Evolutionary conservation across 2,329 filamentous ascomycete species (phyloP), one percentile per base, ranked within the genome.

Genomic region (Penicillium palitans): DNA sequence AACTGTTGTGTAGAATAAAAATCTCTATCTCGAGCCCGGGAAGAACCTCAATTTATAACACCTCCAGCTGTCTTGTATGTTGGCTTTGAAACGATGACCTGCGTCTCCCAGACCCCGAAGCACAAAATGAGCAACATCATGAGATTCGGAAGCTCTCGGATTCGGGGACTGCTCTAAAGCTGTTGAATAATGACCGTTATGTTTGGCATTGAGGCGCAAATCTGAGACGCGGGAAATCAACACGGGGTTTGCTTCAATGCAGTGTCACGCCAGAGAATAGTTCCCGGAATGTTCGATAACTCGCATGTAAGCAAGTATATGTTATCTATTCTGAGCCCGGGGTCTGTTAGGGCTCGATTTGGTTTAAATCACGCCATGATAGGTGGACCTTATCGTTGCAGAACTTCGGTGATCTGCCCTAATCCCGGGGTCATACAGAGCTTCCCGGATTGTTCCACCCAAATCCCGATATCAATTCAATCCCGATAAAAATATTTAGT

Each of bases 381-480:
- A 27, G n/a, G 25, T 9, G 6, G 9, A 6, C 25, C 27, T 40
- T 15, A 2, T 15, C 10, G 6, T 9, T 54, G 21, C 12, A 47
- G 44, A 42, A 12, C 24, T 12, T 33, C 37, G 31, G 24, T 51
- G 27, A 21, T 33, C 39, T 12, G 33, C 48, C 9, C n/a, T 31
- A 52, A 57, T 57, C 55, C 55, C 55, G 55, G 37, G 25, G 27
- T 35, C 6, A 33, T 49, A 42, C 19, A 19, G 8, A 31, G n/a
- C 24, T n/a, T 31, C 25, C 27, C 45, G 45, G 45, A 24, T 25
- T 31, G 25, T 55, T 27, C 48, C 53, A 50, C 27, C 15, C 53
- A 55, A 51, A 55, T 42, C 45, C 53, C 53, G 53, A 48, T 31
- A 21, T 47, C 31, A 48, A 24, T 13, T n/a, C 15, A 39, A 55